phyloP scores from a whole-genome alignment of 2,329 filamentous ascomycete species.

The Boeremia lycopersici region DNA sequence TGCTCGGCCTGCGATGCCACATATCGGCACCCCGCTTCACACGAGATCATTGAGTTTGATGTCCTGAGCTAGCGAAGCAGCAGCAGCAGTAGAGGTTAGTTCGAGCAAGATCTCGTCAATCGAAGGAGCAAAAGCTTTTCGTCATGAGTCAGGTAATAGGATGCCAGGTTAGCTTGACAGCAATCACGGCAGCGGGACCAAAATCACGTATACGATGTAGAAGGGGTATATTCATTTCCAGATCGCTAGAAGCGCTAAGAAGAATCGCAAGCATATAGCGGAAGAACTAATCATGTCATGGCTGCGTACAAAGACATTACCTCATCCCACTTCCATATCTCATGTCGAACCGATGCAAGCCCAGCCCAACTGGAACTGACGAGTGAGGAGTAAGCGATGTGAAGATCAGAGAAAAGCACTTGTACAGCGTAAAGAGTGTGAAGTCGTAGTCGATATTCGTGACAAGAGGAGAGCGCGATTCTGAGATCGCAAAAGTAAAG shows the following conservation, averaged over 20 bases:
- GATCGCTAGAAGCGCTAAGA: conserved; percentile 11
- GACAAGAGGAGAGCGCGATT: conserved; percentile 4
- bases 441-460: conserved; percentile 9
- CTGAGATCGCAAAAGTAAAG: neutral
- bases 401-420: conserved; percentile 5
- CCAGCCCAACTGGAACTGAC: conserved; percentile 5
- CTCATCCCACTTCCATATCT: conserved; percentile 2
- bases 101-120: too few species aligned
- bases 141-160: neutral
- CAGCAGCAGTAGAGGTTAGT: too few species aligned
- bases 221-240: conserved; percentile 20
- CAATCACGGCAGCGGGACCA: neutral
- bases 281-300: conserved; percentile 10
- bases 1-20: too few species aligned
- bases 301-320: conserved; percentile 9
- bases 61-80: too few species aligned
- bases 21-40: too few species aligned
- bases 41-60: too few species aligned
- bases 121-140: neutral
- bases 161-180: too few species aligned
- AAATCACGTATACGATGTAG: neutral
- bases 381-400: conserved; percentile 10
- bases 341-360: conserved; percentile 3
- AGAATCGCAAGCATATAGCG: conserved; percentile 3
- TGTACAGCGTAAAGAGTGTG: conserved; percentile 20